Evolutionary conservation across 202 grass and related monocot species (phyloP), one percentile per base, ranked within the genome.

Genomic region (Alloteropsis angusta): DNA sequence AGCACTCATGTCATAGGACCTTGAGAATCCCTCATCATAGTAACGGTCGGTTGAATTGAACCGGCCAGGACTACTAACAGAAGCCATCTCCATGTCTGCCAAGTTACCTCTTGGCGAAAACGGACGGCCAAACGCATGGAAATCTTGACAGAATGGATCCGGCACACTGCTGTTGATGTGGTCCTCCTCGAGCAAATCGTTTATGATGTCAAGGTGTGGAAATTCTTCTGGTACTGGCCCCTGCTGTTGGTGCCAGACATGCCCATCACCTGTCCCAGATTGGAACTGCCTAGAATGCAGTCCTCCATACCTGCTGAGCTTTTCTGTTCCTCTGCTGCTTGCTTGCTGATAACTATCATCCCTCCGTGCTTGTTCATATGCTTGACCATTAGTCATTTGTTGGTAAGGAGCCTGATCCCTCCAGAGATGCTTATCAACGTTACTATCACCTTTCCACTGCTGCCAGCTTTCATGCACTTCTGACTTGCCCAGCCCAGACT

Each of bases 141-240:
- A 85, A 75, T 93, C 90, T 47, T 72, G 84, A 60, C 15, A 62
- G 12, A 78, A 43, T 53, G 80, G 49, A 28, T 77, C 85, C 50
- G 76, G 38, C 83, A 81, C 82, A 30, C 43, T 68, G 49, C 81
- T 72, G 60, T 85, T 90, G 65, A 57, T 82, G 23, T 95, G 88
- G 32, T 91, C 96, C 72, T 99, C 92, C 30, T 99, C 88, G 14
- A 98, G 90, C 84, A 98, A 87, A 67, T 95, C 92, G 1, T 98
- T 98, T 30, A 98, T 98, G 82, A 98, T 98, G 82, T 95, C 96
- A 69, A 98, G 89, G 84, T 95, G 92, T 7, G 92, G 96, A 53
- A 95, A 98, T 49, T 98, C 96, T 22, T 98, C 96, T n/a, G 45
- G 50, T 0, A 77, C 79, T 15, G 80, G 59, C 37, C 63, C 88